Evolutionary conservation across 495 filamentous ascomycete genomes (phyloP).

Genomic region (Daldinia childiae): DNA sequence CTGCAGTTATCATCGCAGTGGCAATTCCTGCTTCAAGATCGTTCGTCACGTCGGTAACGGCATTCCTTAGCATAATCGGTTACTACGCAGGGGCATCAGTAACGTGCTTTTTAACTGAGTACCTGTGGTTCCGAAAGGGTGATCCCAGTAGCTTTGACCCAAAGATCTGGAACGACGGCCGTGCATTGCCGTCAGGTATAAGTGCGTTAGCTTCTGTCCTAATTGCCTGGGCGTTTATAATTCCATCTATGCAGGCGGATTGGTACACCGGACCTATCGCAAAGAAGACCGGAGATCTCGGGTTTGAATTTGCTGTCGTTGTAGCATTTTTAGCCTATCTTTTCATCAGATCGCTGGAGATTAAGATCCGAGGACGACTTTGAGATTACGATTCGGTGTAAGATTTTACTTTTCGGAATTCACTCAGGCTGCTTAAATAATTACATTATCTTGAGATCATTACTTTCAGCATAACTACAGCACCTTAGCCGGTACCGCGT

Average conservation of each 20-base stretch:
- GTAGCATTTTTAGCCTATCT: constrained; percentile 53
- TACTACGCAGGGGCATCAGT: constrained; percentile 58
- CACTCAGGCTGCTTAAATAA: not conserved
- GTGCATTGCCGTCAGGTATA: constrained; percentile 52
- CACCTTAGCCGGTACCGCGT: not conserved
- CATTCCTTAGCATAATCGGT: constrained; percentile 57
- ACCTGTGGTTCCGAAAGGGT: constrained; percentile 50
- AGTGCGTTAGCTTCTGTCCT: constrained; percentile 47
- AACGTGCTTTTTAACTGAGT: constrained; percentile 52
- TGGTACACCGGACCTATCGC: constrained; percentile 60
- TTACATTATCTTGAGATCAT: not conserved
- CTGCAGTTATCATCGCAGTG: constrained; percentile 53
- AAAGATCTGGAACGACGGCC: constrained; percentile 51
- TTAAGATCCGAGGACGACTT: constrained; percentile 36
- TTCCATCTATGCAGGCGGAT: constrained; percentile 58
- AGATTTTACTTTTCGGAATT: not conserved
- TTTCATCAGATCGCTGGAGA: constrained; percentile 41
- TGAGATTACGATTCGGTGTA: not conserved
- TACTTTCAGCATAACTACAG: not conserved
- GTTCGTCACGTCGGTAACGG: constrained; percentile 53
- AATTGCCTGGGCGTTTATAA: constrained; percentile 50
- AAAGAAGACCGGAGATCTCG: constrained; percentile 57
- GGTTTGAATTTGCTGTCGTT: constrained; percentile 58
- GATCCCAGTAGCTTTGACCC: constrained; percentile 46
- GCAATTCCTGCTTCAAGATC: constrained; percentile 54